Base-by-base conservation (phyloP, 805 yeast species). In the Candida boidinii region DNA sequence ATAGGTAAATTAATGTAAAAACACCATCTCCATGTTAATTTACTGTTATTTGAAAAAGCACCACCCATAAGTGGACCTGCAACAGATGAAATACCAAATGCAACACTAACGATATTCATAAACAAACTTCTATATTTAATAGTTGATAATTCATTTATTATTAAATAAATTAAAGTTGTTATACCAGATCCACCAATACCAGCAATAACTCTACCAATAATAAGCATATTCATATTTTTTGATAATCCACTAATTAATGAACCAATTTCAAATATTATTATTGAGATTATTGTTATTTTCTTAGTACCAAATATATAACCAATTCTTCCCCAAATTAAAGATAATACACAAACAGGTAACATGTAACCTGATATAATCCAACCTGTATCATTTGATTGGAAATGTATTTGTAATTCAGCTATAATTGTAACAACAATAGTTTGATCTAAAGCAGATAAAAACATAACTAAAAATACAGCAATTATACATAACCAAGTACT, bases 161-260 rank as follows among this genome's bases (percentile, higher is more conserved):
- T 70, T 20, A 79, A 69, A 38, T 69, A 64, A 8, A 70, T 73
- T 52, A 78, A 57, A 2, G 78, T 63, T 39, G 70, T 73, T 27
- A 79, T 68, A n/a, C 81, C 83, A 24, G 84, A 80, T 5, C 79
- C 85, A n/a, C 90, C 90, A 25, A 73, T 48, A 30, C 90, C 92
- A 32, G 76, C 73, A 14, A 81, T 57, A 3, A 76, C 81, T 46
- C 94, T 66, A 1, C 87, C 90, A 3, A 76, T 80, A 33, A 81
- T 73, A 33, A 82, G 51, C 61, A 70, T 67, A 31, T 64, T 57
- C 73, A 79, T 74, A 22, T 64, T 61, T 13, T 44, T 47, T 1
- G 86, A 57, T 2, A 70, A 39, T 1, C 83, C 88, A 30, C 73
- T 58, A 4, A 79, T 54, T 33, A 78, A 58, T 1, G 84, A 76